Conservation (phyloP, 2,329 filamentous ascomycete genomes). For the Arthrinium puccinioides region DNA sequence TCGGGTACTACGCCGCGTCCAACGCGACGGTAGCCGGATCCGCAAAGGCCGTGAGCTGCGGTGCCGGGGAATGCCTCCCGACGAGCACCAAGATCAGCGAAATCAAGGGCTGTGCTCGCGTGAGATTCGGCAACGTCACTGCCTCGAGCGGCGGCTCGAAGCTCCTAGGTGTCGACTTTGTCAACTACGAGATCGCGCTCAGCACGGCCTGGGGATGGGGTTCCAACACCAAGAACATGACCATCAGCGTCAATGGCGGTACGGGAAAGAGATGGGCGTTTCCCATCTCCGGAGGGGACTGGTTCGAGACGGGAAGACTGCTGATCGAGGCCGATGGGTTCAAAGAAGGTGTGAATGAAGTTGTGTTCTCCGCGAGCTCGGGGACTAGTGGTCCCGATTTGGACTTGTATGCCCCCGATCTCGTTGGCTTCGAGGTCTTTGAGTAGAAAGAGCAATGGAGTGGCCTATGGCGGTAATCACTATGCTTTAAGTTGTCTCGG, state of each 20-base stretch:
- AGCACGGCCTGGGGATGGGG: constrained; percentile 33
- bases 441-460: too few relatives aligned
- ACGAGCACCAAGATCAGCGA: constrained; percentile 33
- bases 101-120: constrained; percentile 24
- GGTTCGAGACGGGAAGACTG: constrained; percentile 40
- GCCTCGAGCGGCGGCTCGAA: constrained; percentile 23
- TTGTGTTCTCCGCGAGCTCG: constrained; percentile 24
- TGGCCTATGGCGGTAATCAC: too few relatives aligned
- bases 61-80: constrained; percentile 31
- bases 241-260: constrained; percentile 37
- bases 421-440: constrained; percentile 33
- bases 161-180: constrained; percentile 39
- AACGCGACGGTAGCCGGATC: constrained; percentile 27
- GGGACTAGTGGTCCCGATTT: too few relatives aligned
- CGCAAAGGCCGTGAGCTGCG: constrained; percentile 23
- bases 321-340: constrained; percentile 38
- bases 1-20: constrained; percentile 31
- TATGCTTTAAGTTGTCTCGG: too few relatives aligned
- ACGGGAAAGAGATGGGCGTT: constrained; percentile 38
- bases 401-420: constrained; percentile 29
- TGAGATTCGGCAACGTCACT: constrained; percentile 26
- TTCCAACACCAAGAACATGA: constrained; percentile 42
- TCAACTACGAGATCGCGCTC: constrained; percentile 44
- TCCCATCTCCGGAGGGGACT: constrained; percentile 41
- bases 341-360: constrained; percentile 29